phyloP scores from a whole-genome alignment of 2,329 filamentous ascomycete genomes.

The Aspergillus brunneoviolaceus region DNA sequence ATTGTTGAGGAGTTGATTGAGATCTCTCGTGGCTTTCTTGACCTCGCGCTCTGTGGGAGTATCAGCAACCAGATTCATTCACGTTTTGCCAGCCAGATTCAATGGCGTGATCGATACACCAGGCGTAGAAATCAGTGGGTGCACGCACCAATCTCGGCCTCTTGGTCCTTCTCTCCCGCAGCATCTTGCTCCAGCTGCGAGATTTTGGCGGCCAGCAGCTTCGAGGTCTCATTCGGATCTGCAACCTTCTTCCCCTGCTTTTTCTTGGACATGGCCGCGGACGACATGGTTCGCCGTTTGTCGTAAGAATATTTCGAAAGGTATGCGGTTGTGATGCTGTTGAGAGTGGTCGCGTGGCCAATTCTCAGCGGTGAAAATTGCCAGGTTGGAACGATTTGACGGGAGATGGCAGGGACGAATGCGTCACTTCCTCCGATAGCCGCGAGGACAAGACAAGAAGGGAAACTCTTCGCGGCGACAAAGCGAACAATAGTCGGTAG shows the following conservation, averaged over 20 bases:
- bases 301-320: slow-evolving; percentile 5
- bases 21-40: slow-evolving; percentile 87
- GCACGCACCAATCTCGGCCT: slow-evolving; percentile 85
- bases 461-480: not conserved
- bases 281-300: slow-evolving; percentile 39
- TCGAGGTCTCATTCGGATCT: slow-evolving; percentile 85
- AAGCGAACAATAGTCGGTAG: not conserved
- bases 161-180: slow-evolving; percentile 90
- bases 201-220: slow-evolving; percentile 88
- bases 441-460: slow-evolving; percentile 9
- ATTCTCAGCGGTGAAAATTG: slow-evolving; percentile 40
- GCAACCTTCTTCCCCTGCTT: slow-evolving; percentile 79
- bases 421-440: slow-evolving; percentile 16
- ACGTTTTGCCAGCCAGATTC: slow-evolving; percentile 8
- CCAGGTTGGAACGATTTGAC: slow-evolving; percentile 25
- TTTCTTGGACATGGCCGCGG: slow-evolving; percentile 65
- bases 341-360: slow-evolving; percentile 45
- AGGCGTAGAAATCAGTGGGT: slow-evolving; percentile 9
- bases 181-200: slow-evolving; percentile 92
- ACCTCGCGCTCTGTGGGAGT: slow-evolving; percentile 75
- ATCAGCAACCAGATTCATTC: slow-evolving; percentile 25
- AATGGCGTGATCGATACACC: slow-evolving; percentile 15
- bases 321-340: slow-evolving; percentile 41
- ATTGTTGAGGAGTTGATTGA: slow-evolving; percentile 77
- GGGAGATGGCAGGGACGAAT: slow-evolving; percentile 15